A percentile compares a stretch with the other conserved stretches of the same genome.
phyloP scores from a whole-genome alignment of 108 stramenopile genomes.

The Schizochytrium sp. region DNA sequence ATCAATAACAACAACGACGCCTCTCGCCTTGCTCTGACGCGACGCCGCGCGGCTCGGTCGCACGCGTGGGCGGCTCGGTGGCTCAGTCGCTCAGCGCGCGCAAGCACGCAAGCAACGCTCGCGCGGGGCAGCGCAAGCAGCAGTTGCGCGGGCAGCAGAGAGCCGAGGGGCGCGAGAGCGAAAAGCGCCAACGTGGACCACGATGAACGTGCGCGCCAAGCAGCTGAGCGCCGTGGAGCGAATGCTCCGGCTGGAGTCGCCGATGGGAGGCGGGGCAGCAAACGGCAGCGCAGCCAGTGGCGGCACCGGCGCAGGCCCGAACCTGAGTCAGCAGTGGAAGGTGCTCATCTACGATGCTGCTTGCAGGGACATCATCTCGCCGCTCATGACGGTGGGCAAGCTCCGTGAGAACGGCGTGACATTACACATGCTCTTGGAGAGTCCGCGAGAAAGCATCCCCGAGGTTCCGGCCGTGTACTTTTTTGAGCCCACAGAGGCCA shows the following conservation, averaged over 20 bases:
- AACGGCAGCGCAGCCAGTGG: background rate
- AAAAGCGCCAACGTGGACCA: background rate
- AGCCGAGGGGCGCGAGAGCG: no score
- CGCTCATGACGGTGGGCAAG: slow-evolving; percentile 79
- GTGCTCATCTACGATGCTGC: slow-evolving; percentile 88
- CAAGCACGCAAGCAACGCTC: no score
- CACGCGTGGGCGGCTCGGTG: no score
- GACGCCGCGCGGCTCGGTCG: no score
- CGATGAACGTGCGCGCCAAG: background rate
- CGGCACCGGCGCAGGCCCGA: background rate
- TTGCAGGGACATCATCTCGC: slow-evolving; percentile 88
- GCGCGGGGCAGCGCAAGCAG: no score
- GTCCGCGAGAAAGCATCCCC: slow-evolving; percentile 81
- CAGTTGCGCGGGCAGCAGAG: no score
- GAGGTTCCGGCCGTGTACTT: slow-evolving; percentile 96
- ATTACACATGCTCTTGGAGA: slow-evolving; percentile 73
- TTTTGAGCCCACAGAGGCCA: slow-evolving; percentile 77
- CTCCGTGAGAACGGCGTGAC: slow-evolving; percentile 90
- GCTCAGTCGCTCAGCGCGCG: no score
- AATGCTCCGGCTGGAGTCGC: background rate
- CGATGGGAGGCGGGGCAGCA: background rate
- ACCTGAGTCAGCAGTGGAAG: slow-evolving; percentile 72
- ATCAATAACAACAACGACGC: no score
- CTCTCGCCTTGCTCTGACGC: no score
- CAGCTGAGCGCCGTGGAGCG: background rate